Conservation (phyloP, 768 basidiomycete genomes). For the Russula compacta region DNA sequence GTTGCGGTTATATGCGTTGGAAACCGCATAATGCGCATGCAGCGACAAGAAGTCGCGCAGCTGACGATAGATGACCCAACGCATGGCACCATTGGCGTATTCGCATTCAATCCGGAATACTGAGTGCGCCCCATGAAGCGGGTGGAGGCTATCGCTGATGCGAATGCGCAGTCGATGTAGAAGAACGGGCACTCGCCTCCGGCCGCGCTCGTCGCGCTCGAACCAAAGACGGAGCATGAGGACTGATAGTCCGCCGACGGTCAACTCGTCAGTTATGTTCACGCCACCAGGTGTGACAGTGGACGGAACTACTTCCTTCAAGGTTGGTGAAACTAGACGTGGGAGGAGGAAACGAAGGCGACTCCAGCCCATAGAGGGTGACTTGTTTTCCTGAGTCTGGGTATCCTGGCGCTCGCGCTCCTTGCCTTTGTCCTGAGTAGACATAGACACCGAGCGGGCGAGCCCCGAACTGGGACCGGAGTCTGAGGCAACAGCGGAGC, state of each 20-base stretch:
- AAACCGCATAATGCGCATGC: constrained; percentile 81
- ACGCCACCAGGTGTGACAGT: constrained; percentile 45
- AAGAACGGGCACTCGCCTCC: constrained; percentile 69
- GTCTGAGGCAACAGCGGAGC: neutral
- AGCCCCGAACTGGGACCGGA: neutral
- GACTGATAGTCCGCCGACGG: constrained; percentile 68
- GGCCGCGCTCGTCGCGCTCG: constrained; percentile 78
- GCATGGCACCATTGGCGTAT: constrained; percentile 84
- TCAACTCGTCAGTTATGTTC: constrained; percentile 76
- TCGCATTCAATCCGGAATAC: constrained; percentile 92
- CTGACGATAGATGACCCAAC: constrained; percentile 96
- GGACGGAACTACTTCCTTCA: constrained; percentile 30
- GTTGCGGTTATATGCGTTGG: constrained; percentile 68
- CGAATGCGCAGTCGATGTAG: constrained; percentile 77
- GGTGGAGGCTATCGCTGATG: constrained; percentile 79
- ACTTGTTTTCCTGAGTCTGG: constrained; percentile 21
- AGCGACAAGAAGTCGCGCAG: constrained; percentile 85
- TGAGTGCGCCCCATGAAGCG: constrained; percentile 63
- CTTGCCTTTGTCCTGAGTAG: constrained; percentile 3
- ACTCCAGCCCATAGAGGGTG: constrained; percentile 43
- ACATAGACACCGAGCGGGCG: neutral
- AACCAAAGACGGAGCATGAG: constrained; percentile 78
- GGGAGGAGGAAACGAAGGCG: constrained; percentile 60
- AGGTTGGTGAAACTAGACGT: constrained; percentile 33
- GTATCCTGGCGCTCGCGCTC: constrained; percentile 8